phyloP scores from a whole-genome alignment of 306 rosid genomes.

The Glycine soja region DNA sequence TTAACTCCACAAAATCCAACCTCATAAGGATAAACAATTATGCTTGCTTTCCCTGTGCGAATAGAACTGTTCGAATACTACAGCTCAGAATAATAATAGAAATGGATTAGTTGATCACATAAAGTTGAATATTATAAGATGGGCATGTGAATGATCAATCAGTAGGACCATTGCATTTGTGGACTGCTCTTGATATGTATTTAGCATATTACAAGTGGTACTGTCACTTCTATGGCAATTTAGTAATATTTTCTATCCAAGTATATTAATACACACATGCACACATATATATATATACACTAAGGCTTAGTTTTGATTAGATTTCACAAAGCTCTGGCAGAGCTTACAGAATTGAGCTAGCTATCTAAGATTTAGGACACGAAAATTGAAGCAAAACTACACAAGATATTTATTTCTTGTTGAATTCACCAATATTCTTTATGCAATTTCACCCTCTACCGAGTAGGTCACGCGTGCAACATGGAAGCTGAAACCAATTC shows the following conservation, averaged over 20 bases:
- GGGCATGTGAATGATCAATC: constrained; percentile 57
- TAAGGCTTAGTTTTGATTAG: constrained; percentile 28
- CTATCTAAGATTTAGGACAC: constrained; percentile 10
- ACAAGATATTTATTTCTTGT: constrained; percentile 33
- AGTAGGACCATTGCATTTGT: constrained; percentile 63
- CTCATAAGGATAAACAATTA: constrained; percentile 35
- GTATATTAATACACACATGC: not conserved
- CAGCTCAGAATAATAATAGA: constrained; percentile 25
- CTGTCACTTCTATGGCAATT: constrained; percentile 56
- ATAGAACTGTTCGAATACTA: constrained; percentile 30
- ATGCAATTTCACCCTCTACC: constrained; percentile 35
- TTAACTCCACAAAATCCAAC: constrained; percentile 43
- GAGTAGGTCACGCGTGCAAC: constrained; percentile 38
- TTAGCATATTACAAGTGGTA: constrained; percentile 52
- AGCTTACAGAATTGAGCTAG: constrained; percentile 3
- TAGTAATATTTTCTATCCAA: constrained; percentile 40
- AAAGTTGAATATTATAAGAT: constrained; percentile 40
- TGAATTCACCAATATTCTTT: constrained; percentile 40
- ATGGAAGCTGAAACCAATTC: constrained; percentile 61
- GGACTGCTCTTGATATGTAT: constrained; percentile 60
- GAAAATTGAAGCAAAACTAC: constrained; percentile 25
- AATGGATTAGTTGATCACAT: constrained; percentile 28
- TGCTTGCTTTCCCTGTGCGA: constrained; percentile 36
- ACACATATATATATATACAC: constrained; percentile 4
- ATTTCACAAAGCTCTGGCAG: constrained; percentile 18